Evolutionary conservation across 106 monocot genomes (phyloP), one percentile per base, ranked within the genome.

Genomic region (Dendrobium catenatum): DNA sequence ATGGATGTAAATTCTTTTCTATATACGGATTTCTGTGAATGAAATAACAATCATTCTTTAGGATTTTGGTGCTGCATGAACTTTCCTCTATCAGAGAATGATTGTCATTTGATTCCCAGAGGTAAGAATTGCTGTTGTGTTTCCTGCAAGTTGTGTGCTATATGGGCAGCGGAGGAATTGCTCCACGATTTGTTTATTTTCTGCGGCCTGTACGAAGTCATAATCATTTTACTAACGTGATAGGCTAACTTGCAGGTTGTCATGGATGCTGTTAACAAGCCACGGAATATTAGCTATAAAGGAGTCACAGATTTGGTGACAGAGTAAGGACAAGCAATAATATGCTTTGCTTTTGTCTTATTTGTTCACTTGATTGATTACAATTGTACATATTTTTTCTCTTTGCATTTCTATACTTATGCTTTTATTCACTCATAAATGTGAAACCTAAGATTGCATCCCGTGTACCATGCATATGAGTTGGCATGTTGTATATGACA

Each of bases 211-310:
- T 42, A 18, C 2, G 20, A 56, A 66, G 41, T 15, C 29, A 11
- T 27, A 48, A 9, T 40, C 41, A 17, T 44, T 79, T 81, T 9
- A 4, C 16, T 46, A 33, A 72, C 22, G 27, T 74, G 41, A n/a
- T 9, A 74, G 19, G 74, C 22, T 41, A 16, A 78, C 81, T 89
- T 88, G 42, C 82, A 98, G 98, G 94, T 99, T 83, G 91, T 99
- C 49, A 95, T 99, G 99, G 93, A 93, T 82, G 95, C 95, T 84
- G 93, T 99, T 75, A 89, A 95, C 68, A 99, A 90, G 81, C 99
- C 99, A 47, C 87, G 91, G 9, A 99, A 91, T 80, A 90, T 99
- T 80, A 93, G 54, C 61, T 93, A 99, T 55, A 99, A 99, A 80
- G 99, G 99, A 72, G 59, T 82, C 20, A 90, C 95, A 74, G 99